Evolutionary conservation across 140 eudicot genomes (phyloP).

Genomic region (Ambrosia hybrid): DNA sequence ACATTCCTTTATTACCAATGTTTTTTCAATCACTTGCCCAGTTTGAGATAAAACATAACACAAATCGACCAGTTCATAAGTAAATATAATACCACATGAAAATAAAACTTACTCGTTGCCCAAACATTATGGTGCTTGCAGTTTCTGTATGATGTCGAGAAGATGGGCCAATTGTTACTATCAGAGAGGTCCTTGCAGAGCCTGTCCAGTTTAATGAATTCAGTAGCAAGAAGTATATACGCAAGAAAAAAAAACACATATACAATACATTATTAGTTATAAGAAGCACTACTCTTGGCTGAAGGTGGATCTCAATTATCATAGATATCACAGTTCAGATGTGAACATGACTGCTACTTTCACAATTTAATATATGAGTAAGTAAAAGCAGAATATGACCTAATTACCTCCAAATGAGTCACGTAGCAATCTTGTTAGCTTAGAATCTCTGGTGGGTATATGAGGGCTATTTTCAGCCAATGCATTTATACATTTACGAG

Average conservation of each 20-base stretch:
- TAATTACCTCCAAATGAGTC: constrained; percentile 93
- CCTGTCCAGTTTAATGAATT: constrained; percentile 48
- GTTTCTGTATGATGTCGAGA: constrained; percentile 83
- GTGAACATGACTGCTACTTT: constrained; percentile 10
- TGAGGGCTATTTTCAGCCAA: constrained; percentile 92
- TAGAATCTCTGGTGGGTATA: constrained; percentile 92
- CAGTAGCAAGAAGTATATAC: constrained; percentile 24
- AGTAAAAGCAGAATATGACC: constrained; percentile 17
- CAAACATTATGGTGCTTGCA: constrained; percentile 90
- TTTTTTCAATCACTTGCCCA: not conserved
- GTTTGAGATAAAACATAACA: constrained; percentile 6
- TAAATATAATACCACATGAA: constrained; percentile 16
- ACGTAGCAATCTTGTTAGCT: constrained; percentile 86
- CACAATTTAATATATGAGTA: constrained; percentile 13
- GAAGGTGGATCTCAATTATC: no score
- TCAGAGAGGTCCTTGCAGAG: constrained; percentile 88
- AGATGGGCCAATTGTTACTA: constrained; percentile 85
- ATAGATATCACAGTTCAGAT: not conserved
- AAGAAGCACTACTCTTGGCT: no score
- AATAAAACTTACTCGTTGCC: constrained; percentile 71
- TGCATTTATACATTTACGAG: constrained; percentile 94
- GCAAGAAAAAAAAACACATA: not conserved
- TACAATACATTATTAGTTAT: not conserved
- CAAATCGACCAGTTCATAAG: not conserved
- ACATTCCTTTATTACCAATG: not conserved